A percentile compares a stretch with the other conserved stretches of the same genome.
phyloP scores from a whole-genome alignment of 2,329 filamentous ascomycete genomes.

The Fusarium papillatum region DNA sequence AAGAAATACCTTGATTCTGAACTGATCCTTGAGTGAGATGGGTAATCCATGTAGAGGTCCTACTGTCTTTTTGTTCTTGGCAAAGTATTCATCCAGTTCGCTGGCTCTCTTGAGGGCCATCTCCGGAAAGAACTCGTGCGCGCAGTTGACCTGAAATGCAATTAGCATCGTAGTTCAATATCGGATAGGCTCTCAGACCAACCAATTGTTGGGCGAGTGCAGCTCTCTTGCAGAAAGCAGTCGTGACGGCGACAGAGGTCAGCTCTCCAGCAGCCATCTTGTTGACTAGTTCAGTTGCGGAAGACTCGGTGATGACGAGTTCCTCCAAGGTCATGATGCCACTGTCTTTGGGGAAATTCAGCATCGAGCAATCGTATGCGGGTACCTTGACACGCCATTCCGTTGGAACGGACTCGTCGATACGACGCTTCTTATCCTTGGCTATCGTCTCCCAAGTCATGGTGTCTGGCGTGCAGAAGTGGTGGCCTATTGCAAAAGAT shows the following conservation, averaged over 20 bases:
- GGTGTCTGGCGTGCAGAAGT: no score
- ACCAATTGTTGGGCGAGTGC: conserved; percentile 68
- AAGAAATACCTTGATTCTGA: conserved; percentile 46
- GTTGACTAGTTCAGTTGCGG: conserved; percentile 52
- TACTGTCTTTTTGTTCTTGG: conserved; percentile 55
- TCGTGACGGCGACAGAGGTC: conserved; percentile 60
- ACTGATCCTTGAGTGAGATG: conserved; percentile 63
- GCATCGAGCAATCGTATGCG: conserved; percentile 2
- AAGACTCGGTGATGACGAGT: conserved; percentile 67
- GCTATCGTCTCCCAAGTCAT: conserved; percentile 17
- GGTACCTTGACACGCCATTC: conserved; percentile 20
- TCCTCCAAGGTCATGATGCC: conserved; percentile 65
- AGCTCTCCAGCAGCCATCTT: conserved; percentile 50
- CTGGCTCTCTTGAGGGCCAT: conserved; percentile 59
- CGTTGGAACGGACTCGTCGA: conserved; percentile 14
- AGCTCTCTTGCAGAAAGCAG: conserved; percentile 64
- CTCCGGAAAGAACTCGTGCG: conserved; percentile 63
- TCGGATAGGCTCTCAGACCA: conserved; percentile 1
- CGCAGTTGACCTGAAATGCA: conserved; percentile 53
- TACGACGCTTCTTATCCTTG: conserved; percentile 22
- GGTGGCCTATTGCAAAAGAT: background rate
- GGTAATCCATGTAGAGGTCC: conserved; percentile 75
- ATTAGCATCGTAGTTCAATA: background rate
- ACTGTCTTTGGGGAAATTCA: conserved; percentile 40
- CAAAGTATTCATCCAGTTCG: conserved; percentile 61